Evolutionary conservation across 176 grass and related monocot genomes (phyloP).

Genomic region (barley (Hordeum vulgare)): DNA sequence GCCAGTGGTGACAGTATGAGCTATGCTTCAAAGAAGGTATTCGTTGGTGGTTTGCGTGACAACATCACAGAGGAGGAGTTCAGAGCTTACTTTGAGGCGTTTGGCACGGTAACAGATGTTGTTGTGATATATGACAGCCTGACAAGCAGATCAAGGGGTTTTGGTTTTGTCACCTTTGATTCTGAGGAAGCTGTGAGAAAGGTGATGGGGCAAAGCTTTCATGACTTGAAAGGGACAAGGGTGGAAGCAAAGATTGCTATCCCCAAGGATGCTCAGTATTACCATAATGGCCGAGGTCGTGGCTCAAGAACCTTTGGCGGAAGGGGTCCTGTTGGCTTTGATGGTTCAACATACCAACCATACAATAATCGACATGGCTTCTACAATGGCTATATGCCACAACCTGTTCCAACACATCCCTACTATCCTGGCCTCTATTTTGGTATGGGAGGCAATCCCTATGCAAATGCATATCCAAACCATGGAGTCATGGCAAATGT

Average conservation of each 20-base stretch:
- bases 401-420: slow-evolving; percentile 3
- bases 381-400: slow-evolving; percentile 40
- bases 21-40: slow-evolving; percentile 66
- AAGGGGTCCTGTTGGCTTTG: slow-evolving; percentile 15
- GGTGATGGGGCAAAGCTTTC: slow-evolving; percentile 53
- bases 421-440: slow-evolving; percentile 23
- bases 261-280: slow-evolving; percentile 56
- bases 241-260: slow-evolving; percentile 80
- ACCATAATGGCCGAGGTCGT: slow-evolving; percentile 9
- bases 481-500: slow-evolving; percentile 28
- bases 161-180: slow-evolving; percentile 87
- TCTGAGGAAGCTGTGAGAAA: slow-evolving; percentile 46
- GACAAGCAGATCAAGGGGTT: slow-evolving; percentile 58
- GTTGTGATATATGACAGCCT: slow-evolving; percentile 72
- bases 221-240: slow-evolving; percentile 50
- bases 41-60: slow-evolving; percentile 64
- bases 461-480: slow-evolving; percentile 32
- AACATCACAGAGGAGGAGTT: slow-evolving; percentile 59
- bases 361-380: slow-evolving; percentile 25
- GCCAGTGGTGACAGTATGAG: background rate
- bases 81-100: slow-evolving; percentile 59
- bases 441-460: slow-evolving; percentile 29
- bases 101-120: slow-evolving; percentile 66
- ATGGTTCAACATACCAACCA: slow-evolving; percentile 15
- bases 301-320: slow-evolving; percentile 23